phyloP scores from a whole-genome alignment of 352 stramenopile species.

The Pythium aquatile region DNA sequence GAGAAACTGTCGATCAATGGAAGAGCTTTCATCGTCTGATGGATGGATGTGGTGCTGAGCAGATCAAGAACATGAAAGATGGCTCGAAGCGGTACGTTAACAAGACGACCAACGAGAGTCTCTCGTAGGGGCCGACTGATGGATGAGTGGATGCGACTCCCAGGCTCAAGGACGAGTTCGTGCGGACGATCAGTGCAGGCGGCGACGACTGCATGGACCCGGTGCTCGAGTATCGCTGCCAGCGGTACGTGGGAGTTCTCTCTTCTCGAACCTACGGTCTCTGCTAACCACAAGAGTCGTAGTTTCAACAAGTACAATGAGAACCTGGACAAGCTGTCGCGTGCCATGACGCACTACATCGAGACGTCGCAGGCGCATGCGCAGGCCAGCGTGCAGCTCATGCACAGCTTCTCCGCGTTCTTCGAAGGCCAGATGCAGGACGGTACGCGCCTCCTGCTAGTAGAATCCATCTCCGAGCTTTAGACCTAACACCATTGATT shows the following conservation, averaged over 20 bases:
- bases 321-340: conserved; percentile 31
- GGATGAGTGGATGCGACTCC: neutral
- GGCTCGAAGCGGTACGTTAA: conserved; percentile 50
- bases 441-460: conserved; percentile 9
- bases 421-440: conserved; percentile 37
- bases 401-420: conserved; percentile 35
- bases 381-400: conserved; percentile 30
- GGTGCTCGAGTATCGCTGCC: conserved; percentile 60
- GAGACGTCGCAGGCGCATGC: conserved; percentile 32
- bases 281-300: neutral
- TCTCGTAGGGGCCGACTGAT: neutral
- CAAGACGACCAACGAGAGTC: neutral
- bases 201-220: conserved; percentile 58
- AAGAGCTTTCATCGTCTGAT: no score
- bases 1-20: neutral
- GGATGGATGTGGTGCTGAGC: neutral
- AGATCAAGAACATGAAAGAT: conserved; percentile 77
- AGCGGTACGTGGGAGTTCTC: conserved; percentile 34
- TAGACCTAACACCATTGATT: neutral
- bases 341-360: conserved; percentile 32
- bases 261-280: neutral
- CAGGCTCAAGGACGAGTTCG: conserved; percentile 76
- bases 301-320: conserved; percentile 43
- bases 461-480: neutral
- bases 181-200: conserved; percentile 45